A percentile compares a stretch with the other conserved stretches of the same genome.
Conservation (phyloP, 495 filamentous ascomycete genomes). For the Hyaloscypha finlandica region DNA sequence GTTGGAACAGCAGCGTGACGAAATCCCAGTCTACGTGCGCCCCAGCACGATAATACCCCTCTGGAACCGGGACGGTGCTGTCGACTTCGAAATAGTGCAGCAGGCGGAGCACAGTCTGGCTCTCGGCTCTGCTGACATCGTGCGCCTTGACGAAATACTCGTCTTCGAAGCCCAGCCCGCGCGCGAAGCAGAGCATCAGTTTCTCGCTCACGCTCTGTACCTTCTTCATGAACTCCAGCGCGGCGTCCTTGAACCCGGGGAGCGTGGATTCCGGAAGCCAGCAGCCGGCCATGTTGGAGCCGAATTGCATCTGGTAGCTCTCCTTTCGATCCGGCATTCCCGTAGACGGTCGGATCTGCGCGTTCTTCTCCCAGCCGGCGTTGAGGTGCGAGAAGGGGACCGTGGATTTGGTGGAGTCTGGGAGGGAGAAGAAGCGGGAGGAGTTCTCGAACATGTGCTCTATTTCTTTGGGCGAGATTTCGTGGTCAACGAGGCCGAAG, state of each 20-base stretch:
- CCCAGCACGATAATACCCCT: constrained; percentile 61
- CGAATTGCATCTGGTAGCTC: constrained; percentile 63
- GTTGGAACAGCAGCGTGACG: constrained; percentile 67
- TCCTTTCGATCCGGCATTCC: constrained; percentile 64
- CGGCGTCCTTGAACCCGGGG: constrained; percentile 48
- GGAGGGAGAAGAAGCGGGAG: constrained; percentile 57
- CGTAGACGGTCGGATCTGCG: constrained; percentile 63
- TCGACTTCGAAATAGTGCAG: constrained; percentile 56
- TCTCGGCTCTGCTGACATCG: constrained; percentile 46
- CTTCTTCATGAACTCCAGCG: constrained; percentile 54
- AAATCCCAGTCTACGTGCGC: constrained; percentile 67
- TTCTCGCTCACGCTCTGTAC: constrained; percentile 54
- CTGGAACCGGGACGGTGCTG: constrained; percentile 34
- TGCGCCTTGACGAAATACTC: constrained; percentile 60
- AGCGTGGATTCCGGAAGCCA: constrained; percentile 55
- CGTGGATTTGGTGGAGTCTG: constrained; percentile 50
- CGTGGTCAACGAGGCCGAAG: constrained; percentile 61
- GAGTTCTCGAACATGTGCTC: constrained; percentile 54
- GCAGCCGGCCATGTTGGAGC: constrained; percentile 47
- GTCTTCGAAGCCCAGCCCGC: constrained; percentile 52
- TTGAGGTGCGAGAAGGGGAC: constrained; percentile 57
- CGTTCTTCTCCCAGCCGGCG: constrained; percentile 64
- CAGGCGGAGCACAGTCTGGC: constrained; percentile 58
- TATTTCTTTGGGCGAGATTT: constrained; percentile 48
- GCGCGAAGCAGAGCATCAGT: constrained; percentile 62